Base-by-base conservation (phyloP, 345 rosid species). In the Eucalyptus rudis region DNA sequence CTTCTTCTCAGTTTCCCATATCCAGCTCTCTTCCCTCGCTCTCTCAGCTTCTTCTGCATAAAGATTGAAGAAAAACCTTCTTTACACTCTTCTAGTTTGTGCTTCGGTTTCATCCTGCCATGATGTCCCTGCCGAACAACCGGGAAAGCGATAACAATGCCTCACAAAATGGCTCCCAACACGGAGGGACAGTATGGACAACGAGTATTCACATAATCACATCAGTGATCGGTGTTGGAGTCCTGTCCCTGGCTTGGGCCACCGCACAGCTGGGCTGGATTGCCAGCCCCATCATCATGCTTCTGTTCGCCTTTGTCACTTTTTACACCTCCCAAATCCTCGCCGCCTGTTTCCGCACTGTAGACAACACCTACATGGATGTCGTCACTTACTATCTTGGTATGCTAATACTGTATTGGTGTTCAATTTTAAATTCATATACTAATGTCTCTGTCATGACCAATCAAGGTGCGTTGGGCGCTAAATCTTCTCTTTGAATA, bases 331-430 rank as follows among this genome's bases (percentile, higher is more conserved):
- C 92, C 71, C 94, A 14, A 5, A 14, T 94, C 86, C 94, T 95
- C 4, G 81, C 94, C 45, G 90, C 89, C 31, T 94, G 96, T 87
- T 94, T 92, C 91, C 94, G 94, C 16, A 80, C 91, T 2, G 95
- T 92, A 5, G 93, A 95, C 89, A 91, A 95, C 86, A 95, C 95
- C 40, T 95, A 95, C 91, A 91, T 90, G 91, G 96, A 95, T 68
- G 95, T 93, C 62, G 95, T 95, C 86, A 85, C 91, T 33, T 87
- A 93, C 86, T 90, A 89, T 50, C 92, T 93, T 33, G 94, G 94
- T 91, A 91, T 27, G 40, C 19, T 11, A 31, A 58, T 44, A 49
- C 44, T 58, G 45, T 40, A 29, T 31, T 49, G 20, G 49, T 11
- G 31, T 14, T 22, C 20, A 40, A 33, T 19, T 43, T 47, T 16